phyloP scores from a whole-genome alignment of 2,329 filamentous ascomycete species.

The Penicillium sp. region DNA sequence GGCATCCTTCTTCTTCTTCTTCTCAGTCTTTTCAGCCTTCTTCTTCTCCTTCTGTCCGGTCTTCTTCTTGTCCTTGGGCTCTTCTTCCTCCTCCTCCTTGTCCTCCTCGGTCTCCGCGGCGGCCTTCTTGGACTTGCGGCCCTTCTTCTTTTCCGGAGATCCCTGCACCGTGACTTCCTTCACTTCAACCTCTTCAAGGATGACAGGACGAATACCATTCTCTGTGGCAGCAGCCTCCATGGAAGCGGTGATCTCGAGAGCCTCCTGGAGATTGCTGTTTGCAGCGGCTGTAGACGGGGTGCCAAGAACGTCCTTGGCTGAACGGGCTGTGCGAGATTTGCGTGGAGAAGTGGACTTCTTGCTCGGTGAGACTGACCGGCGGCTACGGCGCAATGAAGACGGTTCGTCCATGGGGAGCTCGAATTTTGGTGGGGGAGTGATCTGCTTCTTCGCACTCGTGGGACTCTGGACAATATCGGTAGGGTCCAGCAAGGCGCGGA shows the following conservation, averaged over 20 bases:
- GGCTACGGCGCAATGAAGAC: slow-evolving; percentile 50
- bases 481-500: slow-evolving; percentile 89
- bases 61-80: slow-evolving; percentile 57
- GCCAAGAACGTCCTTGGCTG: slow-evolving; percentile 50
- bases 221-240: slow-evolving; percentile 30
- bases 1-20: slow-evolving; percentile 25
- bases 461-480: slow-evolving; percentile 70
- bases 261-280: slow-evolving; percentile 51
- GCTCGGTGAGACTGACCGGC: slow-evolving; percentile 61
- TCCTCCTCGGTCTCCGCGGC: slow-evolving; percentile 15
- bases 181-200: slow-evolving; percentile 27
- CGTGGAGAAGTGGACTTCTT: slow-evolving; percentile 56
- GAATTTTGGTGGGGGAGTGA: slow-evolving; percentile 79
- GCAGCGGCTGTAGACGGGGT: slow-evolving; percentile 52
- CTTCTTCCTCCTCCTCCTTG: slow-evolving; percentile 26
- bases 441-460: slow-evolving; percentile 72
- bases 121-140: slow-evolving; percentile 27
- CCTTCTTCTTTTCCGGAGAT: slow-evolving; percentile 26
- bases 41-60: slow-evolving; percentile 51
- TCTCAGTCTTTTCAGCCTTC: slow-evolving; percentile 30
- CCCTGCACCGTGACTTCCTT: slow-evolving; percentile 23
- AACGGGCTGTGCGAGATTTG: slow-evolving; percentile 55
- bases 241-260: slow-evolving; percentile 48
- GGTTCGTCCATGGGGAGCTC: slow-evolving; percentile 56
- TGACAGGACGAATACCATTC: slow-evolving; percentile 13